Percentiles rank a stretch among this genome's conserved stretches.
phyloP scores from a whole-genome alignment of 208 protist species.

The Trypanosoma rangeli region DNA sequence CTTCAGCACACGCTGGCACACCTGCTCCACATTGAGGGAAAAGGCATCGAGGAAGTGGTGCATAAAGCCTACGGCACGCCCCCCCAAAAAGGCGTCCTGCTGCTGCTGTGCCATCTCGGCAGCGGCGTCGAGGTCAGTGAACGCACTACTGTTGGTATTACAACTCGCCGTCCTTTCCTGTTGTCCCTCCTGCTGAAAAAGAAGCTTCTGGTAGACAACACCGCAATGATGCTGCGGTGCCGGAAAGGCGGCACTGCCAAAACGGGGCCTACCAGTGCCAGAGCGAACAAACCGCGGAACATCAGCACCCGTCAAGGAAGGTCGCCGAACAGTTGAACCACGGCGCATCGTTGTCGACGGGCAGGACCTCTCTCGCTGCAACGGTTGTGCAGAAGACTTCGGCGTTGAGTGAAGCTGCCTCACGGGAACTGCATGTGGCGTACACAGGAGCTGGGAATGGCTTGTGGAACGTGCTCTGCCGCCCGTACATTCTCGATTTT shows the following conservation, averaged over 20 bases:
- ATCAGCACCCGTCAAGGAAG: not conserved
- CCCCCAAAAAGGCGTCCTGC: constrained; percentile 35
- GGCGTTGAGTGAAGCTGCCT: not conserved
- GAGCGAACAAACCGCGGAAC: not conserved
- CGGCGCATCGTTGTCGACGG: not conserved
- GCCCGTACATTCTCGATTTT: not conserved
- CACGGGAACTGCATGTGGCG: not conserved
- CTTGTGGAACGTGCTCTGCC: not conserved
- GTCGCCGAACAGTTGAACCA: not conserved
- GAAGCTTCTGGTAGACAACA: not conserved
- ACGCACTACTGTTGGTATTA: not conserved
- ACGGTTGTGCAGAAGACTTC: not conserved
- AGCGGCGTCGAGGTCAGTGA: not conserved
- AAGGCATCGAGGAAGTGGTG: constrained; percentile 48
- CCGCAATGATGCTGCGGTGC: not conserved
- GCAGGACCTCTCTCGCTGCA: not conserved
- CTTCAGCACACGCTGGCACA: constrained; percentile 33
- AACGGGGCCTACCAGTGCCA: not conserved
- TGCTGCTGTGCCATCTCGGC: constrained; percentile 3
- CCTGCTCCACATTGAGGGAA: constrained; percentile 38
- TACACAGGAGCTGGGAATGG: not conserved
- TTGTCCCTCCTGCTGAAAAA: not conserved
- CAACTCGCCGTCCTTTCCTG: not conserved
- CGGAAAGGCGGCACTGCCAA: not conserved
- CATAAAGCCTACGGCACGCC: constrained; percentile 43